phyloP scores from a whole-genome alignment of 805 yeast genomes.

The Metschnikowia matae region DNA sequence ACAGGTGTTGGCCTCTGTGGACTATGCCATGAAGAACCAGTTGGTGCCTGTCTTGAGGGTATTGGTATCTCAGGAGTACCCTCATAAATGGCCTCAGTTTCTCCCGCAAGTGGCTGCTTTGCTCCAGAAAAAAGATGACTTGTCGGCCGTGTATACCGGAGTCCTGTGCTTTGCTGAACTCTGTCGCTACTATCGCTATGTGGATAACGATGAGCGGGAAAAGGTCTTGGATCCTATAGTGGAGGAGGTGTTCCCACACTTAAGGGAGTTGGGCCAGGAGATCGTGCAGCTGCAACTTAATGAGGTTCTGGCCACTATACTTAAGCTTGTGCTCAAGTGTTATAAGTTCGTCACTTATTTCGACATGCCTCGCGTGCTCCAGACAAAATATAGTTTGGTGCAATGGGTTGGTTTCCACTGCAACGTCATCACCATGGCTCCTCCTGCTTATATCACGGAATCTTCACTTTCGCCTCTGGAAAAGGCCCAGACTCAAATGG shows the following conservation, averaged over 20 bases:
- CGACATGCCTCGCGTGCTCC: slow-evolving; percentile 66
- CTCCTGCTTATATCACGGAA: slow-evolving; percentile 51
- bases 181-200: slow-evolving; percentile 68
- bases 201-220: slow-evolving; percentile 42
- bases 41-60: slow-evolving; percentile 39
- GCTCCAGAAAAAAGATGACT: slow-evolving; percentile 25
- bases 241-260: slow-evolving; percentile 55
- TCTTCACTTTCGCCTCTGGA: slow-evolving; percentile 52
- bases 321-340: slow-evolving; percentile 67
- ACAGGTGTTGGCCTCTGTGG: slow-evolving; percentile 48
- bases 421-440: slow-evolving; percentile 52
- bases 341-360: slow-evolving; percentile 73
- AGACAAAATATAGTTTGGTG: slow-evolving; percentile 44
- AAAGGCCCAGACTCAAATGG: slow-evolving; percentile 59
- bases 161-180: slow-evolving; percentile 67
- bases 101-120: slow-evolving; percentile 30
- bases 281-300: slow-evolving; percentile 24
- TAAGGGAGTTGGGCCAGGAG: slow-evolving; percentile 62
- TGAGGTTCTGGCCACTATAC: slow-evolving; percentile 40
- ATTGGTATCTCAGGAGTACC: slow-evolving; percentile 32
- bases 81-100: slow-evolving; percentile 35
- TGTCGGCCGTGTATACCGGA: slow-evolving; percentile 54
- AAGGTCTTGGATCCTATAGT: slow-evolving; percentile 43
- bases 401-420: slow-evolving; percentile 80
- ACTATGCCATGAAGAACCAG: slow-evolving; percentile 35